Percentiles rank a stretch among this genome's conserved stretches.
These are phyloP conservation scores for Melanomma pulvis-pyrius DNA, from an alignment of 495 filamentous ascomycete genomes.

Conservation along the genomic window DNA sequence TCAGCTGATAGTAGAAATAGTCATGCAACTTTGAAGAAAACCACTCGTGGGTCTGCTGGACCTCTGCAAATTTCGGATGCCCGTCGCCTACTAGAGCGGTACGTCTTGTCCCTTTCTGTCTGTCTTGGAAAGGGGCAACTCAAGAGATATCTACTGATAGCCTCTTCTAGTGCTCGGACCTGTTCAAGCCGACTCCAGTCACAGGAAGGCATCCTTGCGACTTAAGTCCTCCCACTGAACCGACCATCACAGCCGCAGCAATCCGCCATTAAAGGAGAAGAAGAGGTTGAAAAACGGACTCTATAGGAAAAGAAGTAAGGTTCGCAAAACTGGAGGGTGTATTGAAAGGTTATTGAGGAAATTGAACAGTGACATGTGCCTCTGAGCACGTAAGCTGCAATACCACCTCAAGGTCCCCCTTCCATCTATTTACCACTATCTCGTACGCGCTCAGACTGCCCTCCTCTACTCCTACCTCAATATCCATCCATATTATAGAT, in stretches of 20 bases:
- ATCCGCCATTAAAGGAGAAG: not conserved
- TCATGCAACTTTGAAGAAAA: constrained; percentile 26
- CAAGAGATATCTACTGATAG: not conserved
- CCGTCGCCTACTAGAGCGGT: constrained; percentile 21
- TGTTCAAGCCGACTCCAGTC: constrained; percentile 11
- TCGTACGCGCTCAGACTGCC: not conserved
- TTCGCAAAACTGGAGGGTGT: not conserved
- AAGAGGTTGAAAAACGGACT: not conserved
- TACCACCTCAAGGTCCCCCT: constrained; percentile 13
- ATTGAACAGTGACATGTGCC: constrained; percentile 4
- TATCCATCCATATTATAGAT: not conserved
- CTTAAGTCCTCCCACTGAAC: not conserved
- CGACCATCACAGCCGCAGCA: not conserved
- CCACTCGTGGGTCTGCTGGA: constrained; percentile 27
- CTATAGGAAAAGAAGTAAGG: not conserved
- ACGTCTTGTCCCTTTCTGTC: constrained; percentile 1
- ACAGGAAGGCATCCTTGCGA: constrained; percentile 23
- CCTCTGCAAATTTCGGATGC: constrained; percentile 11
- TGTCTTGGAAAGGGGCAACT: not conserved
- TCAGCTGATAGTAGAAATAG: constrained; percentile 17
- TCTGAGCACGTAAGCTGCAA: constrained; percentile 8
- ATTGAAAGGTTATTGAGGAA: not conserved
- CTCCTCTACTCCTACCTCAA: constrained; percentile 1
- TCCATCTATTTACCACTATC: not conserved
- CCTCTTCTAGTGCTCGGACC: constrained; percentile 10